These are phyloP conservation scores for Ganoderma resinaceum DNA, from an alignment of 1,284 basidiomycete genomes.

Conservation along the genomic window DNA sequence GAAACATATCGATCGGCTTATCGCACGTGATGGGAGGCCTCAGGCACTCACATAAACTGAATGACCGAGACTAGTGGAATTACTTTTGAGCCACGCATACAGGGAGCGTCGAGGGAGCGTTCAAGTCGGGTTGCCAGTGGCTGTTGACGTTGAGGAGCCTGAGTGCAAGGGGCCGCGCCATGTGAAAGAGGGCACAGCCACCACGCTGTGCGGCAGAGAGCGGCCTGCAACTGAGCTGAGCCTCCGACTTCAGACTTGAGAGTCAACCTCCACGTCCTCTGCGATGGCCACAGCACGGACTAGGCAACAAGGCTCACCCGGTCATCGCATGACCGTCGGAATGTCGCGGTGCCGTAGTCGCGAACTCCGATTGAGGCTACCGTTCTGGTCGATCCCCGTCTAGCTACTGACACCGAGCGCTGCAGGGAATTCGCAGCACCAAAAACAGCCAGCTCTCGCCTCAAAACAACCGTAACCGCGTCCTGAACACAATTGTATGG, in stretches of 20 bases:
- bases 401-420: slow-evolving; percentile 5
- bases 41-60: background rate
- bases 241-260: background rate
- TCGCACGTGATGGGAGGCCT: background rate
- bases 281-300: background rate
- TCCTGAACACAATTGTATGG: slow-evolving; percentile 21
- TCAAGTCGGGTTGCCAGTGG: background rate
- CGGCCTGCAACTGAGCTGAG: background rate
- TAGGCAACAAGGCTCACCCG: background rate
- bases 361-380: slow-evolving; percentile 3
- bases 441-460: slow-evolving; percentile 22
- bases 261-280: background rate
- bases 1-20: background rate
- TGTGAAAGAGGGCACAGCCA: slow-evolving; percentile 11
- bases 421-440: slow-evolving; percentile 17
- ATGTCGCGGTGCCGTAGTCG: background rate
- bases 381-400: slow-evolving; percentile 13
- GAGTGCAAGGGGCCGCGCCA: no score
- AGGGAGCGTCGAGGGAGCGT: background rate
- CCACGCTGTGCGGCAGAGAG: background rate
- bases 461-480: slow-evolving; percentile 13
- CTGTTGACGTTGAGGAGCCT: background rate
- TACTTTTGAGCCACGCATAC: background rate
- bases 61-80: background rate
- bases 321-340: background rate